Percentiles rank a stretch among this genome's conserved stretches.
Evolutionary conservation across 1,139 yeast species (phyloP).

Genomic region (Debaryomyces nepalensis): DNA sequence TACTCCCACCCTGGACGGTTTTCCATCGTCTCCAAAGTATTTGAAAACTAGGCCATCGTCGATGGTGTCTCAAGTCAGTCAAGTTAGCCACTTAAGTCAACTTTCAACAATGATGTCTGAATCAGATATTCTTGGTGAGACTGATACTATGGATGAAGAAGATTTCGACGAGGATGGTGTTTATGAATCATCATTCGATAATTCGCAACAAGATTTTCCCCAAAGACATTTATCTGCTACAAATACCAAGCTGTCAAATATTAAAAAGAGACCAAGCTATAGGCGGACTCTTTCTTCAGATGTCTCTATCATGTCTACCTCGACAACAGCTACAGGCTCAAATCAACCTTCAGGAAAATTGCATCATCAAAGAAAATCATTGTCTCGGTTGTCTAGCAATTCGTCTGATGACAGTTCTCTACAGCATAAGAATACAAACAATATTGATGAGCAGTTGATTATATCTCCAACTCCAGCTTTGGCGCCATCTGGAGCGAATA

Average conservation of each 20-base stretch:
- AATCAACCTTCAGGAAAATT: slow-evolving; percentile 10
- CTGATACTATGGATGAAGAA: slow-evolving; percentile 52
- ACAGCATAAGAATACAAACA: slow-evolving; percentile 13
- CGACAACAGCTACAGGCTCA: slow-evolving; percentile 32
- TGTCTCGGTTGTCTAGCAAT: slow-evolving; percentile 43
- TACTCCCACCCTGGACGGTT: slow-evolving; percentile 9
- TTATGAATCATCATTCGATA: slow-evolving; percentile 39
- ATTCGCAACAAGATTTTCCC: slow-evolving; percentile 28
- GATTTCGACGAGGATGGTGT: slow-evolving; percentile 40
- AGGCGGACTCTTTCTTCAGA: slow-evolving; percentile 44
- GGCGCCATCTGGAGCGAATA: slow-evolving; percentile 10
- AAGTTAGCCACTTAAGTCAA: slow-evolving; percentile 59
- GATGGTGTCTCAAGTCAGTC: slow-evolving; percentile 66
- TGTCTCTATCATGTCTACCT: slow-evolving; percentile 38
- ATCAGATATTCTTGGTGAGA: slow-evolving; percentile 47
- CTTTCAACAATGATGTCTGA: slow-evolving; percentile 56
- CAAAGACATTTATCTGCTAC: slow-evolving; percentile 9
- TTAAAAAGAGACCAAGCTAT: slow-evolving; percentile 38
- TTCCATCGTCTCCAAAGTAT: slow-evolving; percentile 4
- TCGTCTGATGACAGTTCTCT: slow-evolving; percentile 42
- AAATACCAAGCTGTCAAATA: slow-evolving; percentile 10
- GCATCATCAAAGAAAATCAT: slow-evolving; percentile 33
- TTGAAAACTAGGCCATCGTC: slow-evolving; percentile 60
- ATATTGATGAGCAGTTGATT: slow-evolving; percentile 16
- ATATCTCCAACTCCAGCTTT: slow-evolving; percentile 23